phyloP scores from a whole-genome alignment of 2,329 filamentous ascomycete species.

The Helminthosporium solani region DNA sequence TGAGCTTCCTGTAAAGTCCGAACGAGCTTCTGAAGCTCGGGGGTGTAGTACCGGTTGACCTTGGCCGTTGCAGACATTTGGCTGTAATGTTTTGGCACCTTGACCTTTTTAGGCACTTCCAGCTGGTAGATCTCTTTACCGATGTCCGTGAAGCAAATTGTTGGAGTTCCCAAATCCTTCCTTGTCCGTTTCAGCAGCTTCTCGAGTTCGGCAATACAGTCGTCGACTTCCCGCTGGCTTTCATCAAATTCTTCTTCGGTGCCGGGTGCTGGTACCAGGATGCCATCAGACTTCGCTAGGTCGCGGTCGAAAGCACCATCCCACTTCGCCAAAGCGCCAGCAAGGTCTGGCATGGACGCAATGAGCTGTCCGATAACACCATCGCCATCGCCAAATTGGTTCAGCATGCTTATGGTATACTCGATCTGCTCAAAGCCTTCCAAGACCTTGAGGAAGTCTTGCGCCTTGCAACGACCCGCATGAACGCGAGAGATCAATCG shows the following conservation, averaged over 20 bases:
- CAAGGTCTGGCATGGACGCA: constrained; percentile 80
- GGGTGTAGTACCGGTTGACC: constrained; percentile 92
- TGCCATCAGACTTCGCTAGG: constrained; percentile 74
- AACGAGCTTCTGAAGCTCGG: constrained; percentile 77
- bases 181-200: constrained; percentile 70
- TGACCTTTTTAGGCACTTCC: constrained; percentile 81
- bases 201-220: constrained; percentile 72
- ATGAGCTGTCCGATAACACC: constrained; percentile 84
- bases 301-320: constrained; percentile 84
- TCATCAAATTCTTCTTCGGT: constrained; percentile 91
- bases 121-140: constrained; percentile 98
- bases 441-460: constrained; percentile 89
- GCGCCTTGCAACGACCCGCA: constrained; percentile 82
- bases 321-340: constrained; percentile 76
- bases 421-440: constrained; percentile 98
- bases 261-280: constrained; percentile 81
- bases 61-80: constrained; percentile 93
- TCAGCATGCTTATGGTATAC: constrained; percentile 81
- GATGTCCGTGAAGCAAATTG: constrained; percentile 63
- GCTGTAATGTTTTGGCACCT: constrained; percentile 85
- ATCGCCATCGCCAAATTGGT: constrained; percentile 71
- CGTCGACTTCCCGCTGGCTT: constrained; percentile 74
- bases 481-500: constrained; percentile 92
- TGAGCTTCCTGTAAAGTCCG: constrained; percentile 89
- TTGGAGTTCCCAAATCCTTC: constrained; percentile 70